Conservation (phyloP, 257 asterid species). For the Ocimum tenuiflorum region DNA sequence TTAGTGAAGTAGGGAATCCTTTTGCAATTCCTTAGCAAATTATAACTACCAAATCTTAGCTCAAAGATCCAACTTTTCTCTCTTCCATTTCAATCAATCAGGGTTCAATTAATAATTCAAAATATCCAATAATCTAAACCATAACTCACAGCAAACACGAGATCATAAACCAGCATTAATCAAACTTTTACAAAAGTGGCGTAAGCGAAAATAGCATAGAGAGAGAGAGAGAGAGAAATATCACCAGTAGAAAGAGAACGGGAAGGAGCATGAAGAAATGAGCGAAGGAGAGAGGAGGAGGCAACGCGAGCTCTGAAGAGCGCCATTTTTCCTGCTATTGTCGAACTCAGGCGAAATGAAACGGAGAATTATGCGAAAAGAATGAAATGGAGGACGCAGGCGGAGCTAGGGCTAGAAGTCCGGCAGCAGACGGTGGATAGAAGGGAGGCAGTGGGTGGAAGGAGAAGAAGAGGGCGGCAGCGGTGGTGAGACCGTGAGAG, state of each 20-base stretch:
- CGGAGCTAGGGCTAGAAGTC: no score
- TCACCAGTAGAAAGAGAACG: slow-evolving; percentile 32
- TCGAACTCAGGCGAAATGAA: slow-evolving; percentile 8
- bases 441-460: no score
- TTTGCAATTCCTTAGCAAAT: no score
- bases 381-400: no score
- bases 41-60: background rate
- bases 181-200: background rate
- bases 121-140: background rate
- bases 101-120: background rate
- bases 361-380: background rate
- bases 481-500: no score
- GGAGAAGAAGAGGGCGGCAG: no score
- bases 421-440: no score
- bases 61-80: background rate
- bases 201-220: background rate
- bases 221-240: background rate
- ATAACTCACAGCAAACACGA: background rate
- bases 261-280: slow-evolving; percentile 20
- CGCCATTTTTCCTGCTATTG: slow-evolving; percentile 26
- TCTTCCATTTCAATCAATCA: background rate
- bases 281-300: slow-evolving; percentile 29
- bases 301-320: slow-evolving; percentile 28
- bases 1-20: no score
- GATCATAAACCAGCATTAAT: background rate